phyloP scores from a whole-genome alignment of 1,284 basidiomycete species.

The Boletus smithii region DNA sequence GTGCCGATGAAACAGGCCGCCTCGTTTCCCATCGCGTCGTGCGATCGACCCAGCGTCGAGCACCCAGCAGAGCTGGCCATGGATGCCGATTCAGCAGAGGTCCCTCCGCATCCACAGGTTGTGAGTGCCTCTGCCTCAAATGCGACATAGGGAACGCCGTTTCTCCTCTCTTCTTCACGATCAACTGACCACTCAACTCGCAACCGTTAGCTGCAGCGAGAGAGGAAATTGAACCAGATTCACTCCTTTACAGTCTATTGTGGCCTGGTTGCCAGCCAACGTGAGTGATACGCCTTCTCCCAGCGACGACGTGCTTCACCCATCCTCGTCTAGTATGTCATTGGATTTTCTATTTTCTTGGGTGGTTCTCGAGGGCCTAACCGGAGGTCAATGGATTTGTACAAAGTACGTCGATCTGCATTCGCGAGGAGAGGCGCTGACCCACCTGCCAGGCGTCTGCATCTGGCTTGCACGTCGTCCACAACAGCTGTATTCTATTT shows the following conservation, averaged over 20 bases:
- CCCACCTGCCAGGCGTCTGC: slow-evolving; percentile 6
- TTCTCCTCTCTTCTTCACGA: slow-evolving; percentile 9
- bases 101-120: slow-evolving; percentile 16
- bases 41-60: slow-evolving; percentile 5
- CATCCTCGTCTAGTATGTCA: slow-evolving; percentile 15
- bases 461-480: slow-evolving; percentile 6
- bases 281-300: slow-evolving; percentile 16
- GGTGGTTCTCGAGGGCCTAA: slow-evolving; percentile 25
- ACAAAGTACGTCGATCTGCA: slow-evolving; percentile 10
- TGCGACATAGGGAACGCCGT: slow-evolving; percentile 7
- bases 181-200: slow-evolving; percentile 18
- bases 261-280: slow-evolving; percentile 22
- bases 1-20: slow-evolving; percentile 14
- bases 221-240: slow-evolving; percentile 6
- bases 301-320: not conserved
- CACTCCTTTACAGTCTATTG: slow-evolving; percentile 21
- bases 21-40: slow-evolving; percentile 13
- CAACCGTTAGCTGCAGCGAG: slow-evolving; percentile 22
- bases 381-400: slow-evolving; percentile 13
- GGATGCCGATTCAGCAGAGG: slow-evolving; percentile 6
- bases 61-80: slow-evolving; percentile 2
- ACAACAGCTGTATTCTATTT: slow-evolving; percentile 26
- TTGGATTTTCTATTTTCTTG: slow-evolving; percentile 25
- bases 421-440: slow-evolving; percentile 6
- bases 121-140: slow-evolving; percentile 27